Percentiles rank a stretch among this genome's conserved stretches.
phyloP scores from a whole-genome alignment of 768 basidiomycete species.

The Tylopilus vinaceipallidus region DNA sequence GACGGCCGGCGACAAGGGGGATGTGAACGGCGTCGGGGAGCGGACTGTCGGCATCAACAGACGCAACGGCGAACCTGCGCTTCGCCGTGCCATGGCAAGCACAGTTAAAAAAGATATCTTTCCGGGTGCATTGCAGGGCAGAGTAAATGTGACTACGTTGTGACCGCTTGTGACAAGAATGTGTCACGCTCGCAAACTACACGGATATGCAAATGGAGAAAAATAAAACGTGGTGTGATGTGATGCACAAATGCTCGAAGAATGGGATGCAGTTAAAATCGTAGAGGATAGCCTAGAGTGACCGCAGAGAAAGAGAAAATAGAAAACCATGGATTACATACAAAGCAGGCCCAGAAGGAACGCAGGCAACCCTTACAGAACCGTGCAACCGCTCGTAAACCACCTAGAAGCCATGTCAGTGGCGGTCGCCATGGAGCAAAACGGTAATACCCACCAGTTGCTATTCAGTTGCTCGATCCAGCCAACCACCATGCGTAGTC shows the following conservation, averaged over 20 bases:
- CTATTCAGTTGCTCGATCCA: slow-evolving; percentile 85
- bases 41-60: slow-evolving; percentile 36
- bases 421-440: slow-evolving; percentile 15
- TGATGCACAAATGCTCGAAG: slow-evolving; percentile 15
- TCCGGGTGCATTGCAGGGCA: too few relatives aligned
- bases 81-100: slow-evolving; percentile 18
- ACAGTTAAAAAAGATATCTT: neutral
- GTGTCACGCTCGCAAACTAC: slow-evolving; percentile 10
- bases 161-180: slow-evolving; percentile 12
- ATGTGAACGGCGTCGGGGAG: slow-evolving; percentile 9
- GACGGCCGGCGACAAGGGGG: slow-evolving; percentile 9
- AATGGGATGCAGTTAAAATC: slow-evolving; percentile 18
- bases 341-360: slow-evolving; percentile 1
- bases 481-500: slow-evolving; percentile 82
- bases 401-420: slow-evolving; percentile 50
- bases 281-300: slow-evolving; percentile 11
- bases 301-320: neutral
- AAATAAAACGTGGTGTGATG: slow-evolving; percentile 4
- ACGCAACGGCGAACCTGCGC: slow-evolving; percentile 12
- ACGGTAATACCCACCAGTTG: slow-evolving; percentile 44
- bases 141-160: slow-evolving; percentile 6
- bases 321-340: slow-evolving; percentile 12
- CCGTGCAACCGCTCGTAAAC: slow-evolving; percentile 70
- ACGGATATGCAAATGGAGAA: neutral
- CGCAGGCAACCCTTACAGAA: slow-evolving; percentile 37